Evolutionary conservation across 331 rosid species (phyloP).

Genomic region (Malus hybrid): DNA sequence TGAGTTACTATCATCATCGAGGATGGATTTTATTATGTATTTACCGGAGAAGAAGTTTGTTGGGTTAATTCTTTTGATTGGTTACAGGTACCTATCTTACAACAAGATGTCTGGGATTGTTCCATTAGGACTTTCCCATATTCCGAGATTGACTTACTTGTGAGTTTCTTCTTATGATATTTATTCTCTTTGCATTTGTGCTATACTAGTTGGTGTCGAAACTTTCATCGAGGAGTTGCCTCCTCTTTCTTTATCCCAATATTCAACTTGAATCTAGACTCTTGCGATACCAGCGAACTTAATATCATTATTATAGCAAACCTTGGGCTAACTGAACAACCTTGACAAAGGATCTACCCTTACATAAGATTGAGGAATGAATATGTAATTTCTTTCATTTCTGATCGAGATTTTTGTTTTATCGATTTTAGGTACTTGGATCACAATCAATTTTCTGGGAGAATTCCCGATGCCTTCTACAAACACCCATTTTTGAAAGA

Average conservation of each 20-base stretch:
- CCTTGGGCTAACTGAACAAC: background rate
- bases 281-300: too few relatives aligned
- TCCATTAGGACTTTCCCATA: conserved; percentile 73
- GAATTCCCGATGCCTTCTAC: conserved; percentile 82
- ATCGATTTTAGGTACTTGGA: conserved; percentile 68
- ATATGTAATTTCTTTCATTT: too few relatives aligned
- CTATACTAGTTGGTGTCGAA: background rate
- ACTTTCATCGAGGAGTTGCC: background rate
- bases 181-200: background rate
- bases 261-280: background rate
- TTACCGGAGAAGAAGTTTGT: background rate
- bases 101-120: conserved; percentile 90
- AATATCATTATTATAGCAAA: too few relatives aligned
- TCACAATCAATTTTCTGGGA: conserved; percentile 93
- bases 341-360: background rate
- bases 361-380: background rate
- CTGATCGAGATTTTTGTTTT: background rate
- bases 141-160: conserved; percentile 82
- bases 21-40: background rate
- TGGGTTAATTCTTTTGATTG: conserved; percentile 16
- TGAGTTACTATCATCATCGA: background rate
- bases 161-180: conserved; percentile 36
- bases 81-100: conserved; percentile 74
- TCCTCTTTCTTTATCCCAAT: background rate
- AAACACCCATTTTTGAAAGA: conserved; percentile 92